A percentile compares a stretch with the other conserved stretches of the same genome.
Evolutionary conservation across 2,329 filamentous ascomycete genomes (phyloP).

Genomic region (Daldinia eschscholtzii): DNA sequence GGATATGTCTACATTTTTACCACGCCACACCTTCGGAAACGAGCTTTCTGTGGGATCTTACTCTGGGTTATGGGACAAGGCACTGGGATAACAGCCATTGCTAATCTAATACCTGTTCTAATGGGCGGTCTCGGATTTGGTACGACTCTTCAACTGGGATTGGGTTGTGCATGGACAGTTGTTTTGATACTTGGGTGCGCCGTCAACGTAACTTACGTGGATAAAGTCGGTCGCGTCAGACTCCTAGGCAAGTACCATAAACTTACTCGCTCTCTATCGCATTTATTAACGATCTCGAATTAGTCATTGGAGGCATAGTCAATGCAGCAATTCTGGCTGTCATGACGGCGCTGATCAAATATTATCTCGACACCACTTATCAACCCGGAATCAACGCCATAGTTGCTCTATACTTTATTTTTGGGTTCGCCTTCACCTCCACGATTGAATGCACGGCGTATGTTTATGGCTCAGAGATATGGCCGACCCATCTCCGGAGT

Average conservation of each 20-base stretch:
- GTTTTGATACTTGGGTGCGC: slow-evolving; percentile 47
- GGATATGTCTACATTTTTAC: slow-evolving; percentile 49
- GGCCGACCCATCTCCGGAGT: slow-evolving; percentile 52
- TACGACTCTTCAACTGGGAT: slow-evolving; percentile 48
- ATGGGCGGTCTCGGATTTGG: slow-evolving; percentile 52
- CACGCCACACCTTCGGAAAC: slow-evolving; percentile 47
- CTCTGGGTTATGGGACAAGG: slow-evolving; percentile 51
- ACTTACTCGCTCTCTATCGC: not conserved
- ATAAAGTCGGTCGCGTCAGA: slow-evolving; percentile 49
- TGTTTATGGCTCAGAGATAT: slow-evolving; percentile 53
- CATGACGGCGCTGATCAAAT: slow-evolving; percentile 45
- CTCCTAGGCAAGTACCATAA: slow-evolving; percentile 33
- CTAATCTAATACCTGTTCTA: slow-evolving; percentile 50
- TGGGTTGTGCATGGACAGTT: slow-evolving; percentile 49
- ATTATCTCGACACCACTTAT: slow-evolving; percentile 43
- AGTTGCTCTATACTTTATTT: slow-evolving; percentile 46
- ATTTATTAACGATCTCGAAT: slow-evolving; percentile 14
- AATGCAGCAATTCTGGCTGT: slow-evolving; percentile 43
- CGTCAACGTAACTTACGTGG: slow-evolving; percentile 48
- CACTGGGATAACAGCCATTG: slow-evolving; percentile 51
- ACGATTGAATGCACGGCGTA: slow-evolving; percentile 50
- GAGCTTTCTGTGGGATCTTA: slow-evolving; percentile 49
- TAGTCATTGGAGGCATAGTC: slow-evolving; percentile 45
- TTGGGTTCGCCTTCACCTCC: slow-evolving; percentile 45
- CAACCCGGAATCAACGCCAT: slow-evolving; percentile 45